Evolutionary conservation across 2,329 filamentous ascomycete genomes (phyloP).

Genomic region (Corinectria fuckeliana): DNA sequence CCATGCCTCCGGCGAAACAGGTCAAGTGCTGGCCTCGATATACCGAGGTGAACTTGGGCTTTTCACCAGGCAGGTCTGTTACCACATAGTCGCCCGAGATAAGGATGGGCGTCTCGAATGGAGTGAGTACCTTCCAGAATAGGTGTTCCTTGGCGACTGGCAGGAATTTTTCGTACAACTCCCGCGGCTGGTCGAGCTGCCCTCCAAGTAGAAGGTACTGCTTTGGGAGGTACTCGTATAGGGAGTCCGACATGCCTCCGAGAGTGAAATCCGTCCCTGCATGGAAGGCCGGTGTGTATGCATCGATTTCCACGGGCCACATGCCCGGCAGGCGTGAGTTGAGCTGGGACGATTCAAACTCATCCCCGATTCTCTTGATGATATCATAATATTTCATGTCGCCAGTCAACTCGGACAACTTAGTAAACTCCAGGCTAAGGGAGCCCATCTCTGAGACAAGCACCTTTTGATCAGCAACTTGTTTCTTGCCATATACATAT

Average conservation of each 20-base stretch:
- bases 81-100: constrained; percentile 62
- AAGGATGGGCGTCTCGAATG: constrained; percentile 63
- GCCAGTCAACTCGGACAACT: constrained; percentile 67
- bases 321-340: constrained; percentile 65
- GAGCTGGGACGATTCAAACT: constrained; percentile 59
- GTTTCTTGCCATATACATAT: constrained; percentile 33
- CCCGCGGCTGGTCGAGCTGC: constrained; percentile 39
- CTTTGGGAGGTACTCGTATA: constrained; percentile 72
- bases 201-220: constrained; percentile 72
- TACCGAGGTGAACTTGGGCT: constrained; percentile 41
- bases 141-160: constrained; percentile 61
- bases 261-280: constrained; percentile 57
- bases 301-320: constrained; percentile 64
- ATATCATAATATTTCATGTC: constrained; percentile 68
- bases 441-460: constrained; percentile 53
- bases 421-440: constrained; percentile 66
- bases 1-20: constrained; percentile 73
- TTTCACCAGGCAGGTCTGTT: constrained; percentile 27
- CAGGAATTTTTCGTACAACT: constrained; percentile 47
- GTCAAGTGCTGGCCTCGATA: constrained; percentile 61
- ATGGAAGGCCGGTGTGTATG: constrained; percentile 36
- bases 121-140: constrained; percentile 72
- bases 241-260: constrained; percentile 63
- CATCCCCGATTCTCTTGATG: constrained; percentile 61
- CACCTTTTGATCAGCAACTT: constrained; percentile 30